phyloP scores from a whole-genome alignment of 108 stramenopile genomes.

The Skeletonema menzelii region DNA sequence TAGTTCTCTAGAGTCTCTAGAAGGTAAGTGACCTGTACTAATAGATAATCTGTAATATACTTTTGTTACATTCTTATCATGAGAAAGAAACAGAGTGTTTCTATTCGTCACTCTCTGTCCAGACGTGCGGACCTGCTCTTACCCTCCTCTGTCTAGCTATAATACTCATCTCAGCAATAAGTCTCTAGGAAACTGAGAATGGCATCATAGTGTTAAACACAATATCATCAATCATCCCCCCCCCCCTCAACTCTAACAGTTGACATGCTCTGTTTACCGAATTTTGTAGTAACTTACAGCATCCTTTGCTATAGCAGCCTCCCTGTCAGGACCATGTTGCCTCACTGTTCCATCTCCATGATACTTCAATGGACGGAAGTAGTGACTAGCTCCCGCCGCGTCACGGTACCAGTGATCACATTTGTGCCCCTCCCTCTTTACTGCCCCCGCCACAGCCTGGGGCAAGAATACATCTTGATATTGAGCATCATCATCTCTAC shows the following conservation, averaged over 20 bases:
- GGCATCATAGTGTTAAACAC: background rate
- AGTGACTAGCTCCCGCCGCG: conserved; percentile 73
- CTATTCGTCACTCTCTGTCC: background rate
- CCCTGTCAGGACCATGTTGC: conserved; percentile 80
- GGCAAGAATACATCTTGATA: conserved; percentile 92
- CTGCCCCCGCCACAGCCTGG: conserved; percentile 58
- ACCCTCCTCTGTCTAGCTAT: background rate
- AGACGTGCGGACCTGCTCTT: background rate
- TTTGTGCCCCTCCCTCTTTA: conserved; percentile 65
- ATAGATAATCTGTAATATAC: background rate
- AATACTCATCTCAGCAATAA: background rate
- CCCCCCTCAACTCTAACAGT: background rate
- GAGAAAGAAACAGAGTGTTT: background rate
- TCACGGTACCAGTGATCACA: conserved; percentile 80
- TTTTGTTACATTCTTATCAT: conserved; percentile 1
- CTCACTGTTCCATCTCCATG: conserved; percentile 82
- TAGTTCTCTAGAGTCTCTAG: too few relatives aligned
- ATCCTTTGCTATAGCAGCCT: conserved; percentile 55
- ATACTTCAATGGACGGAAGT: conserved; percentile 86
- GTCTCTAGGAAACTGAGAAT: too few relatives aligned
- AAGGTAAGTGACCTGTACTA: too few relatives aligned
- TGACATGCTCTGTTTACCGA: conserved; percentile 47
- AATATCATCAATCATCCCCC: background rate
- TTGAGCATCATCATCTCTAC: conserved; percentile 66
- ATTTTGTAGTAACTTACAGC: conserved; percentile 73